A percentile compares a stretch with the other conserved stretches of the same genome.
phyloP scores from a whole-genome alignment of 176 grass and related monocot genomes.

The Oryza punctata region DNA sequence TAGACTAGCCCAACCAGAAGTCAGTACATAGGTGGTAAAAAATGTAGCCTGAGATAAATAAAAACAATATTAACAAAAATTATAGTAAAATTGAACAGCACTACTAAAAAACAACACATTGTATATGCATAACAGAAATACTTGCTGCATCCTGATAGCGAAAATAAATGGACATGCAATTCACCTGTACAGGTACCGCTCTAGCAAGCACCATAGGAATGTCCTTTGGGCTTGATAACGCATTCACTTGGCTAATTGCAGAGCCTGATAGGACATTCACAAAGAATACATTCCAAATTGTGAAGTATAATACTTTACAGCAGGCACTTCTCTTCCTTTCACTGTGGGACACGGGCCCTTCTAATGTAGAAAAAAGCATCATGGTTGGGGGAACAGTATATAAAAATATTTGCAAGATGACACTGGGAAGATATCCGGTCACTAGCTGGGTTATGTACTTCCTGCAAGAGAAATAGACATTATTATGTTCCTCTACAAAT shows the following conservation, averaged over 20 bases:
- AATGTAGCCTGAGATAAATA: slow-evolving; percentile 81
- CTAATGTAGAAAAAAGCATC: slow-evolving; percentile 83
- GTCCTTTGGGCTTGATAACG: slow-evolving; percentile 73
- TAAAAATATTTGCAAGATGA: slow-evolving; percentile 78
- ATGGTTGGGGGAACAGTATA: slow-evolving; percentile 77
- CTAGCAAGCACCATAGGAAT: slow-evolving; percentile 73
- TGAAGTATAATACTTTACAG: slow-evolving; percentile 82
- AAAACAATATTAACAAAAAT: slow-evolving; percentile 29
- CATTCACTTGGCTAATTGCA: slow-evolving; percentile 65
- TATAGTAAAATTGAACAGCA: slow-evolving; percentile 9
- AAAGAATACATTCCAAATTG: slow-evolving; percentile 96
- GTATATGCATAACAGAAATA: background rate
- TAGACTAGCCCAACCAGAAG: slow-evolving; percentile 94
- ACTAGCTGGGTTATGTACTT: slow-evolving; percentile 68
- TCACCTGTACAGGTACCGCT: slow-evolving; percentile 86
- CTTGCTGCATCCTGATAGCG: slow-evolving; percentile 10
- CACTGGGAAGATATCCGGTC: slow-evolving; percentile 94
- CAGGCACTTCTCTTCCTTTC: slow-evolving; percentile 92
- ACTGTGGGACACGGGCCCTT: slow-evolving; percentile 87
- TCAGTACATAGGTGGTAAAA: slow-evolving; percentile 90
- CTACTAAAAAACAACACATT: slow-evolving; percentile 8
- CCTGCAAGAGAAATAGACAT: slow-evolving; percentile 50
- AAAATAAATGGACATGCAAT: slow-evolving; percentile 29
- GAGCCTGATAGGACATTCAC: slow-evolving; percentile 84
- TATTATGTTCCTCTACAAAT: slow-evolving; percentile 22